phyloP scores from a whole-genome alignment of 2,329 filamentous ascomycete species.

The Neoscytalidium dimidiatum region DNA sequence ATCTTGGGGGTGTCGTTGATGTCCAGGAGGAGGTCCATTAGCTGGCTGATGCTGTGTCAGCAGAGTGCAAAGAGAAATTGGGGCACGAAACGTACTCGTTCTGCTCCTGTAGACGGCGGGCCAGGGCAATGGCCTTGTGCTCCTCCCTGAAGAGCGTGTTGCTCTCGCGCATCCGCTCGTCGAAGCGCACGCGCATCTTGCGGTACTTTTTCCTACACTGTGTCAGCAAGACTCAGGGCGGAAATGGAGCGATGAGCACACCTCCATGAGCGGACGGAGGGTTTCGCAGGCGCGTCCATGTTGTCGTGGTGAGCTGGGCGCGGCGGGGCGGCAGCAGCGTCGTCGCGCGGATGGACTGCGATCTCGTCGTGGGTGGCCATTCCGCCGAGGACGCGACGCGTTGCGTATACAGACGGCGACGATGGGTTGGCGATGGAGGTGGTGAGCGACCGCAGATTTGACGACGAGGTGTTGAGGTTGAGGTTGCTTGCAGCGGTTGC shows the following conservation, averaged over 20 bases:
- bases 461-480: neutral
- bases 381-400: neutral
- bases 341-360: neutral
- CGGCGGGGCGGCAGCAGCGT: neutral
- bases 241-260: neutral
- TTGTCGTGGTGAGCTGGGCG: slow-evolving; percentile 2
- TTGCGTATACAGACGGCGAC: neutral
- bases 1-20: slow-evolving; percentile 84
- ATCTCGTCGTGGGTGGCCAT: slow-evolving; percentile 17
- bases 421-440: neutral
- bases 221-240: neutral
- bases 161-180: slow-evolving; percentile 75
- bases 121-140: slow-evolving; percentile 76
- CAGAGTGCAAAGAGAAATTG: slow-evolving; percentile 10
- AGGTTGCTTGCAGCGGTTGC: too few relatives aligned
- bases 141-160: slow-evolving; percentile 81
- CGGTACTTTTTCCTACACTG: slow-evolving; percentile 78
- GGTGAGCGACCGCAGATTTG: too few relatives aligned
- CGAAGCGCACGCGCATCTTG: slow-evolving; percentile 81
- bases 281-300: slow-evolving; percentile 1
- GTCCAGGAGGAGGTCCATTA: slow-evolving; percentile 86
- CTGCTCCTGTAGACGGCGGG: slow-evolving; percentile 82
- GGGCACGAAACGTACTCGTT: slow-evolving; percentile 72
- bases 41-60: slow-evolving; percentile 59
- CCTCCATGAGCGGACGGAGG: slow-evolving; percentile 19